Evolutionary conservation across 2,329 filamentous ascomycete species (phyloP), one percentile per base, ranked within the genome.

Genomic region (Chaetomium olivaceum): DNA sequence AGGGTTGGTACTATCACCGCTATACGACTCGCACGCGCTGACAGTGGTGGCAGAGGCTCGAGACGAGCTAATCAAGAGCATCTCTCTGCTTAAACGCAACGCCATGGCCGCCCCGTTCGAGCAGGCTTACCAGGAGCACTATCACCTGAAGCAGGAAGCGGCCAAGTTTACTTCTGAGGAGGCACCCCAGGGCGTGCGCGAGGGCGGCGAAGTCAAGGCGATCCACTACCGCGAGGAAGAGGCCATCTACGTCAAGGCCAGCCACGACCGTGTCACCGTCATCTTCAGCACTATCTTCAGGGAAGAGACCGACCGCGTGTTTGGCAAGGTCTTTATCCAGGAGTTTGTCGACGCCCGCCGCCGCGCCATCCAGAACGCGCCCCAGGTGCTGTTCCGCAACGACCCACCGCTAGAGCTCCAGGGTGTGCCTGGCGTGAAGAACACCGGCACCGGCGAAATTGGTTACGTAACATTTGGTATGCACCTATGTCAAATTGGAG

Each of bases 201-300:
- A 98, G 79, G 94, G 95, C 59, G 93, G 94, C 64, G 88, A 95
- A 72, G 90, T 98, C 66, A 97, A 96, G 86, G 89, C 94, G 2
- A 96, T 99, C 73, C 94, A 98, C 79, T 99, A 99, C 81, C 91
- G 95, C 64, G 96, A 99, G 75, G 93, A 98, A 82, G 95, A 99
- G 79, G 93, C 95, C 61, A 98, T 99, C 76, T 99, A 96, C 79
- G 90, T 99, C 82, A 98, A 99, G 82, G 94, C 95, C 68, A 96
- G 91, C 78, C 91, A 96, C 81, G 95, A 99, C 77, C 89, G 95
- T 74, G 95, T 99, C 61, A 99, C 96, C 0, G 93, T 99, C 74
- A 99, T 99, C 75, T 99, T 99, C 85, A 97, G 93, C 80, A 99
- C 95, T 51, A 87, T 98, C 61, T 99, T 99, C 85, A 86, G 92